Evolutionary conservation across 1,284 basidiomycete species (phyloP).

Genomic region (Cryptococcus jaspeensis): DNA sequence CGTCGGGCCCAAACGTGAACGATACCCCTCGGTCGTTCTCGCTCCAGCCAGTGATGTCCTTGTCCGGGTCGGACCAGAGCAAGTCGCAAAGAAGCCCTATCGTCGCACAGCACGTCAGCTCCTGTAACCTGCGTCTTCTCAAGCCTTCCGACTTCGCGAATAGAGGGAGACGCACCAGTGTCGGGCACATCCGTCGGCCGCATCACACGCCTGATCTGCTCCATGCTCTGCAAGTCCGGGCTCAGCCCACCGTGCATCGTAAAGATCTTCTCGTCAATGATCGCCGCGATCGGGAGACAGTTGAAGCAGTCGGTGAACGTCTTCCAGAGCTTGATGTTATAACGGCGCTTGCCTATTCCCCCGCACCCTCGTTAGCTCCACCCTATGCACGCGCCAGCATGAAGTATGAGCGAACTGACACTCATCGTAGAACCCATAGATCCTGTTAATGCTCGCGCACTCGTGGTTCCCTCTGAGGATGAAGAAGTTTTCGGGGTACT

Average conservation of each 20-base stretch:
- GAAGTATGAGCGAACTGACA: conserved; percentile 46
- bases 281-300: conserved; percentile 63
- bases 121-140: too few relatives aligned
- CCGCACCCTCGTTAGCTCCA: conserved; percentile 2
- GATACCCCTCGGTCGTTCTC: conserved; percentile 99
- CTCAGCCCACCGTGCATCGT: conserved; percentile 59
- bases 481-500: conserved; percentile 99
- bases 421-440: conserved; percentile 64
- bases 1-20: conserved; percentile 83
- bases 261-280: conserved; percentile 65
- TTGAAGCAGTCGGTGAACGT: conserved; percentile 66
- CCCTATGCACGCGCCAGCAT: neutral
- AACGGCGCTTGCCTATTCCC: conserved; percentile 58
- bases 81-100: conserved; percentile 88
- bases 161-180: conserved; percentile 72
- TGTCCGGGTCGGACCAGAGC: conserved; percentile 98
- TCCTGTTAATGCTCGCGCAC: conserved; percentile 80
- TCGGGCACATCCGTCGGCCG: conserved; percentile 98
- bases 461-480: conserved; percentile 97
- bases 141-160: too few relatives aligned
- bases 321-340: conserved; percentile 67
- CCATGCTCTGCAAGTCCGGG: conserved; percentile 98
- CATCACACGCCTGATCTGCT: conserved; percentile 99
- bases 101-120: conserved; percentile 25
- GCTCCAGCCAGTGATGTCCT: conserved; percentile 98